These are phyloP conservation scores for Lipomyces spencermartinsiae DNA, from an alignment of 805 yeast species.

Conservation along the genomic window DNA sequence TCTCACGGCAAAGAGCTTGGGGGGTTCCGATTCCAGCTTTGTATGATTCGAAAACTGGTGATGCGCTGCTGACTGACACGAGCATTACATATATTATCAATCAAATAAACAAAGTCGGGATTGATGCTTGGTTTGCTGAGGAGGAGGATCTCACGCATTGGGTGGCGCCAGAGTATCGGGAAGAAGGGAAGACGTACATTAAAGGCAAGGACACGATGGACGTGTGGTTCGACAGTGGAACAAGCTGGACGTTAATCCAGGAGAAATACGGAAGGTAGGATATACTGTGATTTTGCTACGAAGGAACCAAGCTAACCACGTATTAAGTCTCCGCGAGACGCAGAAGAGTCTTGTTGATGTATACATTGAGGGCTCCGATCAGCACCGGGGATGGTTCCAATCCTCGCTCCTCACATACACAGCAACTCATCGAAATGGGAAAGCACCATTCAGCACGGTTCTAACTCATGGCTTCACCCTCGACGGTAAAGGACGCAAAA, in stretches of 20 bases:
- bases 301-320: background rate
- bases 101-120: slow-evolving; percentile 64
- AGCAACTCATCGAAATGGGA: slow-evolving; percentile 49
- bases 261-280: slow-evolving; percentile 49
- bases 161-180: slow-evolving; percentile 66
- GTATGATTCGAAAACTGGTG: slow-evolving; percentile 65
- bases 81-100: slow-evolving; percentile 64
- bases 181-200: slow-evolving; percentile 52
- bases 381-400: slow-evolving; percentile 99
- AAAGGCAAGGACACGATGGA: slow-evolving; percentile 94
- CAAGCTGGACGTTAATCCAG: slow-evolving; percentile 77
- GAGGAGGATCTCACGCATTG: slow-evolving; percentile 64
- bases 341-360: slow-evolving; percentile 69
- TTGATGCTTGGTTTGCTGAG: slow-evolving; percentile 78
- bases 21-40: slow-evolving; percentile 97
- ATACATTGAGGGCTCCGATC: slow-evolving; percentile 97
- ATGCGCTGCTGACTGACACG: slow-evolving; percentile 63
- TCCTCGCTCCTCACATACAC: slow-evolving; percentile 84
- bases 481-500: slow-evolving; percentile 83
- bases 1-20: slow-evolving; percentile 95
- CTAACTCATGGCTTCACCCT: slow-evolving; percentile 93
- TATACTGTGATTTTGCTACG: background rate
- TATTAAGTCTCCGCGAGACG: slow-evolving; percentile 19
- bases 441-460: slow-evolving; percentile 74
- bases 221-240: slow-evolving; percentile 98